Conservation (phyloP, 345 rosid species). For the Pugionium cornutum region DNA sequence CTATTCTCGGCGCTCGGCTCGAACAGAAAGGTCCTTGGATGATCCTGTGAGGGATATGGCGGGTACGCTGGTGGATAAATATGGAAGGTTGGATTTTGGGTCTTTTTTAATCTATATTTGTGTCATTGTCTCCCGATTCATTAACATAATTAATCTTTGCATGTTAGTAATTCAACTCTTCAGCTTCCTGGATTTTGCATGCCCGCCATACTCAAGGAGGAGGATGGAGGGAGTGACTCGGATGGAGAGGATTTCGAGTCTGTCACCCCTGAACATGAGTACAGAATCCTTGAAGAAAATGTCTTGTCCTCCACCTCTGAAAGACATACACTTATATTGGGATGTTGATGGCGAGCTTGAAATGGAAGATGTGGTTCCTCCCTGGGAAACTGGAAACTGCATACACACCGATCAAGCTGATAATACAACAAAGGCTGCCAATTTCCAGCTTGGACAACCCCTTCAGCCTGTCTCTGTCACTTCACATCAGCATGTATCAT, state of each 20-base stretch:
- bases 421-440: slow-evolving; percentile 39
- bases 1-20: slow-evolving; percentile 88
- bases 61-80: slow-evolving; percentile 98
- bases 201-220: slow-evolving; percentile 84
- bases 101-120: slow-evolving; percentile 7
- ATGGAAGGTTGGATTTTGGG: slow-evolving; percentile 70
- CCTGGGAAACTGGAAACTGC: slow-evolving; percentile 60
- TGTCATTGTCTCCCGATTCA: slow-evolving; percentile 13
- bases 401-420: slow-evolving; percentile 29
- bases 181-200: slow-evolving; percentile 96
- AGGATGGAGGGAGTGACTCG: slow-evolving; percentile 86
- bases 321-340: slow-evolving; percentile 77
- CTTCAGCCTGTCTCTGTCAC: slow-evolving; percentile 47
- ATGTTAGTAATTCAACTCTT: slow-evolving; percentile 92
- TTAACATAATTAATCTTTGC: slow-evolving; percentile 30
- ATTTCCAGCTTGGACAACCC: slow-evolving; percentile 43
- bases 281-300: slow-evolving; percentile 53
- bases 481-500: slow-evolving; percentile 51
- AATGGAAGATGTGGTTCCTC: slow-evolving; percentile 98
- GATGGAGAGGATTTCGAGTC: slow-evolving; percentile 93
- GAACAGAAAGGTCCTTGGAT: slow-evolving; percentile 94
- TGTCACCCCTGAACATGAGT: slow-evolving; percentile 87
- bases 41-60: slow-evolving; percentile 99
- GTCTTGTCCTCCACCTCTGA: slow-evolving; percentile 46
- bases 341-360: slow-evolving; percentile 99